Conservation (phyloP, 192 early-diverging fungal species). For the Coemansia sp. region DNA sequence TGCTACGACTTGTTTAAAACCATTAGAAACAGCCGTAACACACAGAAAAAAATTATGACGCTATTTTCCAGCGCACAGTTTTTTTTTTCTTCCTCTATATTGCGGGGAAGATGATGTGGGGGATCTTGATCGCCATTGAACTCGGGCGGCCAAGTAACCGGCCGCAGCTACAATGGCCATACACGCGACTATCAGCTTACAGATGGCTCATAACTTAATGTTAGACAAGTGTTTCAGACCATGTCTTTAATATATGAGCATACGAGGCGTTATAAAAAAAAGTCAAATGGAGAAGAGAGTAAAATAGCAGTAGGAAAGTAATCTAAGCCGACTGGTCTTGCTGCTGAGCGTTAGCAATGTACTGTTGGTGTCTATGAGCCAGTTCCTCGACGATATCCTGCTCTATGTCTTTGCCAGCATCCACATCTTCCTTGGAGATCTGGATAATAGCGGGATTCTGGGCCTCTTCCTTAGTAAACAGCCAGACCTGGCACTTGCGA, state of each 20-base stretch:
- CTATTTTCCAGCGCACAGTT: neutral
- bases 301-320: constrained; percentile 1
- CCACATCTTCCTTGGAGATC: constrained; percentile 29
- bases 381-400: constrained; percentile 43
- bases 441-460: constrained; percentile 13
- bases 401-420: constrained; percentile 37
- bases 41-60: neutral
- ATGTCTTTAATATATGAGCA: neutral
- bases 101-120: neutral
- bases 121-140: neutral
- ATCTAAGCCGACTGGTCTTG: neutral
- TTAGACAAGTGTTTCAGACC: constrained; percentile 5
- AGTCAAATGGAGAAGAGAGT: neutral
- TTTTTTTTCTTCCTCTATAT: neutral
- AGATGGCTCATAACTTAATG: constrained; percentile 2
- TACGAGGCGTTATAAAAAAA: neutral
- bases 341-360: constrained; percentile 9
- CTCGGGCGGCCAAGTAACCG: neutral
- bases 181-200: neutral
- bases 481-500: constrained; percentile 80
- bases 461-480: constrained; percentile 44
- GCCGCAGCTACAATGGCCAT: neutral
- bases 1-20: constrained; percentile 9
- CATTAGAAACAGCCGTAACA: constrained; percentile 11
- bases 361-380: constrained; percentile 30